Conservation (phyloP, 73 alveolate genomes). For the Paramecium biaurelia region DNA sequence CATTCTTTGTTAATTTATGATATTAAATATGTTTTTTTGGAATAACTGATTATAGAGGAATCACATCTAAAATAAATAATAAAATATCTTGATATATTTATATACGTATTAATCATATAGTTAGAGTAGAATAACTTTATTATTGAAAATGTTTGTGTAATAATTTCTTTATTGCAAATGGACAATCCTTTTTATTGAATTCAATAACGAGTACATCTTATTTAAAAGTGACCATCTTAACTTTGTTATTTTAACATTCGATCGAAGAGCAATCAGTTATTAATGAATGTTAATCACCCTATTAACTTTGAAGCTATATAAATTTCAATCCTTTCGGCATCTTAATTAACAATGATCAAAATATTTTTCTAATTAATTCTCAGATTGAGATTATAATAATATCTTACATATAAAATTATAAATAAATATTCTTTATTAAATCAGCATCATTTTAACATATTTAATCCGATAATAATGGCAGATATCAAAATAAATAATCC, state of each 20-base stretch:
- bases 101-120: neutral
- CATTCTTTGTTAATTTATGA: no score
- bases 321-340: neutral
- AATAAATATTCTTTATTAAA: no score
- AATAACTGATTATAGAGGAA: no score
- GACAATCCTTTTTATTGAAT: neutral
- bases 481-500: neutral
- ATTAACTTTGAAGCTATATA: neutral
- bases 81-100: no score
- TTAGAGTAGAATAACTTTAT: neutral
- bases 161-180: neutral
- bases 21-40: no score
- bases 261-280: neutral
- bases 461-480: neutral
- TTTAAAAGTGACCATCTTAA: neutral
- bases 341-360: neutral
- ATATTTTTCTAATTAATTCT: neutral
- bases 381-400: neutral
- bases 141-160: neutral
- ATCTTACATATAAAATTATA: no score
- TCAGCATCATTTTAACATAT: neutral
- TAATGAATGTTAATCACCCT: neutral
- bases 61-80: no score
- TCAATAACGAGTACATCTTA: neutral
- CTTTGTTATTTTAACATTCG: neutral